Conservation (phyloP, 495 filamentous ascomycete genomes). For the Staphylotrichum tortipilum region DNA sequence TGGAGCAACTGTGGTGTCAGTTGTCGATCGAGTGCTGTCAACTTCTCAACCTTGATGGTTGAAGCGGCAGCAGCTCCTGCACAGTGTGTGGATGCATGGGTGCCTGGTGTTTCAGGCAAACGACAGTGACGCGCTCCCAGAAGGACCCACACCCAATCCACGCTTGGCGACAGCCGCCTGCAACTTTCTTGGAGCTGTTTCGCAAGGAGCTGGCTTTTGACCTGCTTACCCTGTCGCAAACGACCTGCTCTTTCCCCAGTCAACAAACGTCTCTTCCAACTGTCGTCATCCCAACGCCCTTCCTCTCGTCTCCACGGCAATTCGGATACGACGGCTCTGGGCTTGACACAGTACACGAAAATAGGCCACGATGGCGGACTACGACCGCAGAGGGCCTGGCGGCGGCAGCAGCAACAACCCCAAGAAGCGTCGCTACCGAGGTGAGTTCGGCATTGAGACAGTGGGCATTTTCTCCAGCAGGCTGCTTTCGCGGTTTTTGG, state of each 20-base stretch:
- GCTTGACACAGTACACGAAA: too few species aligned
- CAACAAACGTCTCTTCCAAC: background rate
- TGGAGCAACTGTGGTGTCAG: too few species aligned
- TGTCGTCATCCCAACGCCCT: background rate
- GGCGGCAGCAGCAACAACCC: slow-evolving; percentile 50
- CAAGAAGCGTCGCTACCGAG: slow-evolving; percentile 51
- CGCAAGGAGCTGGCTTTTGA: background rate
- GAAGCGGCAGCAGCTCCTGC: background rate
- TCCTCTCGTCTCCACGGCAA: background rate
- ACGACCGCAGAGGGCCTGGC: slow-evolving; percentile 55
- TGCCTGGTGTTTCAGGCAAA: slow-evolving; percentile 6
- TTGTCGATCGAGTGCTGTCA: too few species aligned
- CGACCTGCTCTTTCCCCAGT: background rate
- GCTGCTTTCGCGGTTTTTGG: too few species aligned
- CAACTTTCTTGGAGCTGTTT: slow-evolving; percentile 7
- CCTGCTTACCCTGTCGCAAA: background rate
- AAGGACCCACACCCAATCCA: slow-evolving; percentile 5
- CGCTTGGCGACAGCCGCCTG: background rate
- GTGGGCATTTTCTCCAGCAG: too few species aligned
- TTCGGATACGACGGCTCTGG: background rate
- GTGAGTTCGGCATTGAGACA: too few species aligned
- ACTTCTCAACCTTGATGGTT: too few species aligned
- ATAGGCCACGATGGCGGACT: slow-evolving; percentile 55
- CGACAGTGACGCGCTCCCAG: background rate
- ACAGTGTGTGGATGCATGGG: background rate